A percentile compares a stretch with the other conserved stretches of the same genome.
These are phyloP conservation scores for Bipolaris victoriae DNA, from an alignment of 2,329 filamentous ascomycete species.

Conservation along the genomic window DNA sequence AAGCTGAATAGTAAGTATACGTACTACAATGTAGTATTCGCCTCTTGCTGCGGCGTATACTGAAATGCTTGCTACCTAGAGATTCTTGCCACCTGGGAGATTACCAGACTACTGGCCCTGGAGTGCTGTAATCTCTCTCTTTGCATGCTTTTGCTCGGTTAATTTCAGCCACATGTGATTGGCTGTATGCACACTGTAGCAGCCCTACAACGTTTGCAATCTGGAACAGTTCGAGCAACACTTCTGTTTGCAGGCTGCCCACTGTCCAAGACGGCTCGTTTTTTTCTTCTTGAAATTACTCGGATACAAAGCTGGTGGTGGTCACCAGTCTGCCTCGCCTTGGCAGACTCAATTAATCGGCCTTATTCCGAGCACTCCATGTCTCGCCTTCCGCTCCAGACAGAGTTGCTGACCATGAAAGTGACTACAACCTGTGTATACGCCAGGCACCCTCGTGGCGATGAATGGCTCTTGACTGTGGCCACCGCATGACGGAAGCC, in stretches of 20 bases:
- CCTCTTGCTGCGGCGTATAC: neutral
- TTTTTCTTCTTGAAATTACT: neutral
- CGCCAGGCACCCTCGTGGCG: neutral
- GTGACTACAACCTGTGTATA: neutral
- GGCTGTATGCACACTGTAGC: neutral
- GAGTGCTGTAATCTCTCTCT: neutral
- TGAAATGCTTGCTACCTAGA: neutral
- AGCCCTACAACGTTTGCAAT: neutral
- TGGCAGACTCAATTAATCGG: neutral
- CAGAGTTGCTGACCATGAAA: neutral
- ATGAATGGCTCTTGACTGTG: neutral
- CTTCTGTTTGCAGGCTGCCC: neutral
- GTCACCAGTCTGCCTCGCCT: slow-evolving; percentile 9
- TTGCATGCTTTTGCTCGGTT: neutral
- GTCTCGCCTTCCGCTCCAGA: slow-evolving; percentile 7
- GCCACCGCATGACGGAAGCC: neutral
- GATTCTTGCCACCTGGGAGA: neutral
- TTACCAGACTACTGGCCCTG: neutral
- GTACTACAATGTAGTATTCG: neutral
- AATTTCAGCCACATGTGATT: neutral
- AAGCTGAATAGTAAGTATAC: neutral
- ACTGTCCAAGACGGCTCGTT: neutral
- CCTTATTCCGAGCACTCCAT: slow-evolving; percentile 1
- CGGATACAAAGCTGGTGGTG: neutral
- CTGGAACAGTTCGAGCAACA: slow-evolving; percentile 1